phyloP scores from a whole-genome alignment of 2,329 filamentous ascomycete genomes.

The Tetracladium maxilliforme region DNA sequence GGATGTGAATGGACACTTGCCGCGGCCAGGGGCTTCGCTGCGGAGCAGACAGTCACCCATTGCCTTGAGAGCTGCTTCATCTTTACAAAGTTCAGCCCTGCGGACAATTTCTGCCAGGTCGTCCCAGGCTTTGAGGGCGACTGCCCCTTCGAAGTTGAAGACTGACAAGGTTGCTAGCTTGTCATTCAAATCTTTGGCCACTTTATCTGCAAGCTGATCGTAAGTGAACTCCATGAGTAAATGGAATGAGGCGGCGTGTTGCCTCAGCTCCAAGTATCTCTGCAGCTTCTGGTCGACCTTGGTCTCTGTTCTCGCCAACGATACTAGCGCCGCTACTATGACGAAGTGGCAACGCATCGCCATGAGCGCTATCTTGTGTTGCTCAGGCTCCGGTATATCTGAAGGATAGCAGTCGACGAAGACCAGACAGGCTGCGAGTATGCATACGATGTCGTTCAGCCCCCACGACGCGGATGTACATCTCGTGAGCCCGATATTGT shows the following conservation, averaged over 20 bases:
- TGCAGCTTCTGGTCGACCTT: conserved; percentile 35
- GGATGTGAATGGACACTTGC: conserved; percentile 17
- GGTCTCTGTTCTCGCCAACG: conserved; percentile 35
- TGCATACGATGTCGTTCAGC: conserved; percentile 33
- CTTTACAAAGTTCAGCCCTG: conserved; percentile 27
- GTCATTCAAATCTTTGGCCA: conserved; percentile 32
- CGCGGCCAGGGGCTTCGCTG: conserved; percentile 31
- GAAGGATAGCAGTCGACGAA: conserved; percentile 36
- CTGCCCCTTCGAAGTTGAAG: conserved; percentile 67
- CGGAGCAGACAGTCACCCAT: conserved; percentile 53
- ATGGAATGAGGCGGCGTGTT: conserved; percentile 46
- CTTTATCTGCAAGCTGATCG: conserved; percentile 20
- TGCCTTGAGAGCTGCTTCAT: conserved; percentile 35
- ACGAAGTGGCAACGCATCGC: conserved; percentile 60
- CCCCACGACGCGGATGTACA: conserved; percentile 38
- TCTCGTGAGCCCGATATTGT: conserved; percentile 59
- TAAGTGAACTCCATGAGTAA: no score
- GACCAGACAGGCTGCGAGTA: conserved; percentile 37
- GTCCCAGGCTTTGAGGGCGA: conserved; percentile 53
- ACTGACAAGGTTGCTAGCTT: conserved; percentile 56
- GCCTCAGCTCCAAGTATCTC: conserved; percentile 45
- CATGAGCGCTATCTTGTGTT: conserved; percentile 38
- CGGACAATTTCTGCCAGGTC: conserved; percentile 45
- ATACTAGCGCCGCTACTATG: conserved; percentile 31
- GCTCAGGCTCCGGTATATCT: conserved; percentile 23